A percentile compares a stretch with the other conserved stretches of the same genome.
These are phyloP conservation scores for Stephania yunnanensis DNA, from an alignment of 164 flowering plant species.

Conservation along the genomic window DNA sequence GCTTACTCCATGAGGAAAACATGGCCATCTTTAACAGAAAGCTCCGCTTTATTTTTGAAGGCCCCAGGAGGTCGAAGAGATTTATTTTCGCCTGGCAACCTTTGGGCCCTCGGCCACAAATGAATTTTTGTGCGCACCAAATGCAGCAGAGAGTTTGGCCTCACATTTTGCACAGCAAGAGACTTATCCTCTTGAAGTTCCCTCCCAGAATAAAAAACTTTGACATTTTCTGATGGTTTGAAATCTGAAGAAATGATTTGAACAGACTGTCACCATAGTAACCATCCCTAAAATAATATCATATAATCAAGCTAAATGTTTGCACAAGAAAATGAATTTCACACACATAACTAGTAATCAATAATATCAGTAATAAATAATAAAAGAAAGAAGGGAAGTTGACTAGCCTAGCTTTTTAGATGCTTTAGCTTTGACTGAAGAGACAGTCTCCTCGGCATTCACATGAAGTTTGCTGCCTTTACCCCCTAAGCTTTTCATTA, in stretches of 20 bases:
- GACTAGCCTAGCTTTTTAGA: constrained; percentile 81
- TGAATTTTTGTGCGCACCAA: constrained; percentile 84
- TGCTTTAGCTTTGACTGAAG: constrained; percentile 74
- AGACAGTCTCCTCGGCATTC: constrained; percentile 67
- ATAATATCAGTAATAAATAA: neutral
- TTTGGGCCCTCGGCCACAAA: constrained; percentile 80
- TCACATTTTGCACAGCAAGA: constrained; percentile 71
- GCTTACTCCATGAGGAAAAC: constrained; percentile 96
- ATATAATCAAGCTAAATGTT: neutral
- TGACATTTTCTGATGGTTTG: constrained; percentile 66
- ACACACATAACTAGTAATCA: neutral
- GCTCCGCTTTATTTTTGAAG: constrained; percentile 94
- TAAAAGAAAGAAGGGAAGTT: neutral
- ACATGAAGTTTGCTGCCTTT: constrained; percentile 90
- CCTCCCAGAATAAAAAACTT: constrained; percentile 65
- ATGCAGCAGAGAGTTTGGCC: constrained; percentile 87
- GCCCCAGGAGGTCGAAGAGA: constrained; percentile 99
- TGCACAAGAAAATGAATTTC: neutral
- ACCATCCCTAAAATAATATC: neutral
- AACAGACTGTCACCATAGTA: neutral
- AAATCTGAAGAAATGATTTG: constrained; percentile 48
- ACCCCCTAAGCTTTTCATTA: constrained; percentile 93
- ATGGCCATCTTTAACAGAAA: constrained; percentile 94
- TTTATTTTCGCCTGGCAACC: constrained; percentile 85
- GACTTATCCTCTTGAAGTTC: constrained; percentile 76